These are phyloP conservation scores for Podila epicladia DNA, from an alignment of 192 early-diverging fungal species.

Conservation along the genomic window DNA sequence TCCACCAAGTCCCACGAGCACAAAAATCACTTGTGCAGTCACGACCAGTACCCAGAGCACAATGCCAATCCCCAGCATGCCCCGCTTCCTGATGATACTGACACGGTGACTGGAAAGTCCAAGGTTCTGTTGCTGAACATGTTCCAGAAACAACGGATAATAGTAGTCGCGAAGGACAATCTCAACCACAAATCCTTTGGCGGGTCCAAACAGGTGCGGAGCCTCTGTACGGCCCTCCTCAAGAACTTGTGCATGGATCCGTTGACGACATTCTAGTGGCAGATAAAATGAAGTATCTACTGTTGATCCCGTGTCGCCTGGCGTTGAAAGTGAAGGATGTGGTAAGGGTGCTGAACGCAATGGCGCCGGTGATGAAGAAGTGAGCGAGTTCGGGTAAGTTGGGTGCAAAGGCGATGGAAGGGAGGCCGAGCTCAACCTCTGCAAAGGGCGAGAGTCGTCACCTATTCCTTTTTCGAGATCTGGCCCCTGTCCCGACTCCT, in stretches of 20 bases:
- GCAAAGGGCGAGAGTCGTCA: not conserved
- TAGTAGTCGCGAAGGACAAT: conserved; percentile 42
- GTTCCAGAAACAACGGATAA: conserved; percentile 44
- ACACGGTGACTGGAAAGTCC: conserved; percentile 16
- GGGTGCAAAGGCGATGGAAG: not conserved
- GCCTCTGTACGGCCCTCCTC: conserved; percentile 37
- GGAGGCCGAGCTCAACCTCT: not conserved
- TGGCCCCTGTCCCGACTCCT: not conserved
- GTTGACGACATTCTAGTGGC: conserved; percentile 37
- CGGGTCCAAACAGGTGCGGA: conserved; percentile 36
- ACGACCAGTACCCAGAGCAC: conserved; percentile 8
- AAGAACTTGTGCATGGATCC: conserved; percentile 37
- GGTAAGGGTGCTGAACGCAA: not conserved
- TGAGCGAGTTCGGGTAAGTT: not conserved
- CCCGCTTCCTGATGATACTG: conserved; percentile 24
- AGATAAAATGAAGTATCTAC: conserved; percentile 34
- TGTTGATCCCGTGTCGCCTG: conserved; percentile 14
- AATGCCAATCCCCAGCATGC: not conserved
- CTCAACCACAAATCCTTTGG: conserved; percentile 49
- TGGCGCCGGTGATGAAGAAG: not conserved
- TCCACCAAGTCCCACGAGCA: conserved; percentile 22
- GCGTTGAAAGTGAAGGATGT: not conserved
- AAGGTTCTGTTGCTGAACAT: conserved; percentile 36
- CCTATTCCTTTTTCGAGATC: not conserved
- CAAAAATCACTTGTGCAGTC: conserved; percentile 6